Percentiles rank a stretch among this genome's conserved stretches.
phyloP scores from a whole-genome alignment of 208 protist genomes.

The Trypanosoma lewisi region DNA sequence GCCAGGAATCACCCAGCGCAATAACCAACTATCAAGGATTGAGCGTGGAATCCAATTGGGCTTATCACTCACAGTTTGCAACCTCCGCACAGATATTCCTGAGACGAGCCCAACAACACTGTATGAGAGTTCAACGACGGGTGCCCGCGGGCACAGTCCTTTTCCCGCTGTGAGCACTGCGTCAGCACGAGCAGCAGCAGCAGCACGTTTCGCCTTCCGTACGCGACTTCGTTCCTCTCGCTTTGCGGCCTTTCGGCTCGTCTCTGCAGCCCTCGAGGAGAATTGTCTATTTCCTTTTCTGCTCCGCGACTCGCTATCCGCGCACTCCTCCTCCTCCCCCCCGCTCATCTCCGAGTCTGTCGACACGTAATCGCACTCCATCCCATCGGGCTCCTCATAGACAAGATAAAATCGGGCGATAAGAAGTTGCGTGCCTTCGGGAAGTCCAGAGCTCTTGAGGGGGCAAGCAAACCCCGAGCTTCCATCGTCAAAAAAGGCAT shows the following conservation, averaged over 20 bases:
- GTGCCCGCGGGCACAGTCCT: constrained; percentile 26
- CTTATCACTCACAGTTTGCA: constrained; percentile 63
- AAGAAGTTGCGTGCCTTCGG: constrained; percentile 7
- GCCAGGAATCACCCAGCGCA: constrained; percentile 37
- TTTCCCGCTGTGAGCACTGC: constrained; percentile 6
- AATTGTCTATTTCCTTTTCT: background rate
- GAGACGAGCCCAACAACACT: constrained; percentile 58
- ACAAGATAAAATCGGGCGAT: constrained; percentile 21
- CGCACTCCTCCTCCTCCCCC: background rate
- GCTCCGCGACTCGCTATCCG: background rate
- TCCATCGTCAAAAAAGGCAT: background rate
- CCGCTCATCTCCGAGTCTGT: constrained; percentile 12
- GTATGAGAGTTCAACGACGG: constrained; percentile 57
- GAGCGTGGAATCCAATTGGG: constrained; percentile 62
- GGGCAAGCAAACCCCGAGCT: background rate
- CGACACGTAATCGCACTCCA: constrained; percentile 24
- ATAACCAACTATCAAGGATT: constrained; percentile 43
- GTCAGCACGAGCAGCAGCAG: constrained; percentile 3
- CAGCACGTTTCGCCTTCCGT: constrained; percentile 9
- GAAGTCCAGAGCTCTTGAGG: constrained; percentile 1
- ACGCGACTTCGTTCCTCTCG: constrained; percentile 21
- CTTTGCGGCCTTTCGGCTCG: constrained; percentile 10
- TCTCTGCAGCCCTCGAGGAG: background rate
- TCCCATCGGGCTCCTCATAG: constrained; percentile 25
- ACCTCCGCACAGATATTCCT: constrained; percentile 56